Evolutionary conservation across 805 yeast genomes (phyloP).

Genomic region (Cyberlindnera nakhonratchasimensis): DNA sequence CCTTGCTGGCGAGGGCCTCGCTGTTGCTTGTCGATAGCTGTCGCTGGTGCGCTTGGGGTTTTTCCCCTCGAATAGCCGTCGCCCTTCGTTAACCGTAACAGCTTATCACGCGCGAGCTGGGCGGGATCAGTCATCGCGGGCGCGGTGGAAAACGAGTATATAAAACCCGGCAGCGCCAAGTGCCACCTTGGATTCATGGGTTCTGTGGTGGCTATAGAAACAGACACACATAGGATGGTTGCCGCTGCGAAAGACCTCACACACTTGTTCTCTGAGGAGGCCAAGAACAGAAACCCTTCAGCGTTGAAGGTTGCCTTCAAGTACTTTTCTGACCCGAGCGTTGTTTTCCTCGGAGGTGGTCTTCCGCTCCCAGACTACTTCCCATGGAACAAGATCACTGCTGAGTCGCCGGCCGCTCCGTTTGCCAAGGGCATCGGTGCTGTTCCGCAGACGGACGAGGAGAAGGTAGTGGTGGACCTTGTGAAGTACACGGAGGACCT

Average conservation of each 20-base stretch:
- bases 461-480: slow-evolving; percentile 33
- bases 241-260: slow-evolving; percentile 64
- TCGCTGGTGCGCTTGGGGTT: too few species aligned
- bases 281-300: slow-evolving; percentile 71
- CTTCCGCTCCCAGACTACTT: slow-evolving; percentile 87
- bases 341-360: slow-evolving; percentile 94
- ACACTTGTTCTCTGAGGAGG: slow-evolving; percentile 74
- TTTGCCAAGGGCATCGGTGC: slow-evolving; percentile 76
- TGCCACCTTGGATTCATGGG: not conserved
- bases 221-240: slow-evolving; percentile 12
- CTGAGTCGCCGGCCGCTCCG: slow-evolving; percentile 76
- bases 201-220: too few species aligned
- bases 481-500: slow-evolving; percentile 40
- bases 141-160: too few species aligned
- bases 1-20: too few species aligned
- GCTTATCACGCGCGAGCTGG: too few species aligned
- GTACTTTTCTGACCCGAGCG: slow-evolving; percentile 66
- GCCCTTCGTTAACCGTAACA: too few species aligned
- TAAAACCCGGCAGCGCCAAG: not conserved
- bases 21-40: slow-evolving; percentile 2
- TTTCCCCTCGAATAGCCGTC: not conserved
- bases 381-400: slow-evolving; percentile 79
- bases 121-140: too few species aligned
- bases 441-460: slow-evolving; percentile 39
- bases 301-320: slow-evolving; percentile 82